These are phyloP conservation scores for Collybia sp. DNA, from an alignment of 768 basidiomycete species.

Conservation along the genomic window DNA sequence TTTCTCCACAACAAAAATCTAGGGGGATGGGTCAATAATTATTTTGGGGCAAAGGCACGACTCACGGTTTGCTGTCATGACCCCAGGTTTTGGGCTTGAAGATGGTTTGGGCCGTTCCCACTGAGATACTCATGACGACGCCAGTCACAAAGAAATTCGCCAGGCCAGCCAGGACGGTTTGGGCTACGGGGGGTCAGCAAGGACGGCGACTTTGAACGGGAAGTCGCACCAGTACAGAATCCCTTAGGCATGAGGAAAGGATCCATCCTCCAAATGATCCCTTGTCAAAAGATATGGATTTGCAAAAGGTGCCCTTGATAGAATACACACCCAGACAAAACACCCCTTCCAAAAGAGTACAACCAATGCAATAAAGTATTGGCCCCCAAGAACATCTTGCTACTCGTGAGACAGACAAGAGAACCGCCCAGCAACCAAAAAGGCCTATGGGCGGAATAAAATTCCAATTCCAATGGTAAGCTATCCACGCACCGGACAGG, in stretches of 20 bases:
- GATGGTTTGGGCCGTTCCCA: slow-evolving; percentile 36
- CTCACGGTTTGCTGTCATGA: slow-evolving; percentile 23
- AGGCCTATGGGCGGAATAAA: slow-evolving; percentile 32
- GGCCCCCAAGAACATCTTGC: slow-evolving; percentile 45
- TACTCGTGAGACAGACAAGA: slow-evolving; percentile 39
- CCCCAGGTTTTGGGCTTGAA: slow-evolving; percentile 38
- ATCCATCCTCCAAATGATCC: slow-evolving; percentile 62
- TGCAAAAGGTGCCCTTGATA: neutral
- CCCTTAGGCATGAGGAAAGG: slow-evolving; percentile 50
- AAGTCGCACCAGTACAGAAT: slow-evolving; percentile 51
- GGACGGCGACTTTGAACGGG: neutral
- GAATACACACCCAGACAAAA: slow-evolving; percentile 52
- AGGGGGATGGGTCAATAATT: neutral
- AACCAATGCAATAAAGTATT: slow-evolving; percentile 41
- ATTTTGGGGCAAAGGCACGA: slow-evolving; percentile 3
- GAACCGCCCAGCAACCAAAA: slow-evolving; percentile 43
- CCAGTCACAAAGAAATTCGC: slow-evolving; percentile 41
- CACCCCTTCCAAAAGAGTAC: slow-evolving; percentile 46
- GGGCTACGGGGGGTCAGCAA: slow-evolving; percentile 22
- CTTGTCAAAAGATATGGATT: slow-evolving; percentile 23
- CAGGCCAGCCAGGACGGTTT: slow-evolving; percentile 38
- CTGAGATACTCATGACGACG: slow-evolving; percentile 35
- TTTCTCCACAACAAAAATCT: slow-evolving; percentile 49
- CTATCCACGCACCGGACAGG: slow-evolving; percentile 37
- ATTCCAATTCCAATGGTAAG: neutral